Conservation (phyloP, 495 filamentous ascomycete species). For the Xylaria grammica region DNA sequence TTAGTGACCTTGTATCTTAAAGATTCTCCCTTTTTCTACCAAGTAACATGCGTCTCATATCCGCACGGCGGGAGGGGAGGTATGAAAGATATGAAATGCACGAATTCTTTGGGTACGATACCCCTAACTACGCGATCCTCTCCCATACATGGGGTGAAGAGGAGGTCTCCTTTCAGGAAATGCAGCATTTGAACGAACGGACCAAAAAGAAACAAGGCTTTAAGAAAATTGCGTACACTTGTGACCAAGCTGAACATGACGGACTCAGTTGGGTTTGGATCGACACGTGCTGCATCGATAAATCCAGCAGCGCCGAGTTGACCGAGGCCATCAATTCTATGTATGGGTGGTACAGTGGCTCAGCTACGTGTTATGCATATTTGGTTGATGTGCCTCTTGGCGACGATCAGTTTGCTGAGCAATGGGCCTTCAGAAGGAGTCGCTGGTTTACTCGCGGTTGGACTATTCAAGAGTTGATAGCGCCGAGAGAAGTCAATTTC, state of each 20-base stretch:
- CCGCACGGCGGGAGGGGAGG: too few species aligned
- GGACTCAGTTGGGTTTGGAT: constrained; percentile 21
- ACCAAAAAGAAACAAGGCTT: neutral
- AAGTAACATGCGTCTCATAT: too few species aligned
- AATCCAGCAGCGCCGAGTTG: constrained; percentile 34
- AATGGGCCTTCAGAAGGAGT: neutral
- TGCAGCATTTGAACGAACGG: neutral
- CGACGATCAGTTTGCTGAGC: too few species aligned
- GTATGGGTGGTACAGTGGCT: constrained; percentile 31
- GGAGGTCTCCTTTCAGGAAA: constrained; percentile 17
- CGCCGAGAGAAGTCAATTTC: too few species aligned
- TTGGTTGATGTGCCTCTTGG: neutral
- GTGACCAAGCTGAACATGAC: neutral
- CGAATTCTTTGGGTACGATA: constrained; percentile 22
- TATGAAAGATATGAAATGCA: too few species aligned
- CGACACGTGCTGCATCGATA: constrained; percentile 35
- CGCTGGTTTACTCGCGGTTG: neutral
- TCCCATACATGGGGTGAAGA: constrained; percentile 27
- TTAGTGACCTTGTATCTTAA: too few species aligned
- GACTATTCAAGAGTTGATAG: too few species aligned
- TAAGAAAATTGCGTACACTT: neutral
- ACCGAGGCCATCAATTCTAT: constrained; percentile 36
- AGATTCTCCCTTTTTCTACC: too few species aligned
- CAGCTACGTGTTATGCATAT: constrained; percentile 32
- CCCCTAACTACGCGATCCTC: constrained; percentile 19